Evolutionary conservation across 2,329 filamentous ascomycete species (phyloP).

Genomic region (Gyromitra esculenta): DNA sequence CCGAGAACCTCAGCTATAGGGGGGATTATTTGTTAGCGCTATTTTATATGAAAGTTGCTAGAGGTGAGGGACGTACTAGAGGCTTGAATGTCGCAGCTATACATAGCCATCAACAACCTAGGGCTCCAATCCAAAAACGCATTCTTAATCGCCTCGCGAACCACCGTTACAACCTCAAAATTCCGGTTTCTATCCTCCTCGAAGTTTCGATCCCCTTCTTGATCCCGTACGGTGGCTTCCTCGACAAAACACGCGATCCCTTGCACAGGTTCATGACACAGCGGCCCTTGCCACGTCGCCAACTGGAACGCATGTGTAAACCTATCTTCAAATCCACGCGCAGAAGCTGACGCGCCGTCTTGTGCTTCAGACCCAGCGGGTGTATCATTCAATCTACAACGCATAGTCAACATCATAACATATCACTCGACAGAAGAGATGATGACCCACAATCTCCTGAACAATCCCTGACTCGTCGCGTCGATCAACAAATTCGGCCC

Average conservation of each 20-base stretch:
- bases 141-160: conserved; percentile 81
- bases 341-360: conserved; percentile 61
- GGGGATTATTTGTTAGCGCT: conserved; percentile 51
- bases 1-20: conserved; percentile 83
- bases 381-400: conserved; percentile 54
- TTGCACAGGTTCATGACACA: conserved; percentile 92
- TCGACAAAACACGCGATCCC: conserved; percentile 92
- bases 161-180: conserved; percentile 89
- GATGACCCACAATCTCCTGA: conserved; percentile 59
- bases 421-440: conserved; percentile 4
- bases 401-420: conserved; percentile 34
- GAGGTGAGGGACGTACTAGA: conserved; percentile 70
- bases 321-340: conserved; percentile 83
- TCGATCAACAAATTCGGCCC: conserved; percentile 93
- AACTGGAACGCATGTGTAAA: conserved; percentile 94
- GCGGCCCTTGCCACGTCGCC: conserved; percentile 83
- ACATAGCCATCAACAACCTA: conserved; percentile 95
- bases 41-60: conserved; percentile 30
- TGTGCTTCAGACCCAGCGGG: conserved; percentile 58
- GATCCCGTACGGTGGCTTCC: conserved; percentile 67
- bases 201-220: conserved; percentile 67
- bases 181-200: conserved; percentile 80
- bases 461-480: conserved; percentile 75
- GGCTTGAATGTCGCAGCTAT: conserved; percentile 96
- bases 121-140: conserved; percentile 97